phyloP scores from a whole-genome alignment of 352 stramenopile genomes.

The Phytophthora idaei region DNA sequence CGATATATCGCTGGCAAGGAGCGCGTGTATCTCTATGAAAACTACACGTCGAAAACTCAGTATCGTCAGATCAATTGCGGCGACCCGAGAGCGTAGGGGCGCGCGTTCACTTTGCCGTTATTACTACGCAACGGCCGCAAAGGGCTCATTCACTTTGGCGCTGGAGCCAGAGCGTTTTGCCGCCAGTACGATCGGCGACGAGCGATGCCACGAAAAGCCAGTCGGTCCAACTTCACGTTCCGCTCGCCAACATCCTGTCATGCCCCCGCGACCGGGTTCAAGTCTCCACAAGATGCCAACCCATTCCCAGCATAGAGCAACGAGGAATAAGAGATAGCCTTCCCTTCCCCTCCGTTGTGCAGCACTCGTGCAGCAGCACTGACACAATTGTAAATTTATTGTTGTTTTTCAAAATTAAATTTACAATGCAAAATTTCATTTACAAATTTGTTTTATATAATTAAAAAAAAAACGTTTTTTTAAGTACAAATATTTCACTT shows the following conservation, averaged over 20 bases:
- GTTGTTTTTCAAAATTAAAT: too few relatives aligned
- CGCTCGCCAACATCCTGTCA: constrained; percentile 14
- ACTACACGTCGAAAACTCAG: neutral
- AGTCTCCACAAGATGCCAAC: constrained; percentile 3
- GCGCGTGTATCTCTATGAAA: neutral
- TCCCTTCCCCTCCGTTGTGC: neutral
- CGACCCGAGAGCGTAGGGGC: neutral
- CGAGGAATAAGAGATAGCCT: constrained; percentile 1
- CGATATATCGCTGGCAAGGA: constrained; percentile 11
- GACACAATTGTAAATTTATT: too few relatives aligned
- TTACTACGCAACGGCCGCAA: constrained; percentile 9
- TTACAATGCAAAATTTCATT: too few relatives aligned
- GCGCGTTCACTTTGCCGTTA: constrained; percentile 11
- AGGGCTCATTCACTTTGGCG: neutral
- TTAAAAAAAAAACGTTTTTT: too few relatives aligned
- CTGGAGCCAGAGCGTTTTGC: constrained; percentile 15
- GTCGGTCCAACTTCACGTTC: constrained; percentile 22
- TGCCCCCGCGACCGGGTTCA: neutral
- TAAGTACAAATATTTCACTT: neutral
- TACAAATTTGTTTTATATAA: too few relatives aligned
- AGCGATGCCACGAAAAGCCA: constrained; percentile 16
- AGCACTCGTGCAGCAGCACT: too few relatives aligned
- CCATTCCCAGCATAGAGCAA: constrained; percentile 9
- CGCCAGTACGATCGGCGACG: constrained; percentile 25
- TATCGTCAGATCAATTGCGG: constrained; percentile 9